These are phyloP conservation scores for Lentinus brumalis DNA, from an alignment of 768 basidiomycete species.

Conservation along the genomic window DNA sequence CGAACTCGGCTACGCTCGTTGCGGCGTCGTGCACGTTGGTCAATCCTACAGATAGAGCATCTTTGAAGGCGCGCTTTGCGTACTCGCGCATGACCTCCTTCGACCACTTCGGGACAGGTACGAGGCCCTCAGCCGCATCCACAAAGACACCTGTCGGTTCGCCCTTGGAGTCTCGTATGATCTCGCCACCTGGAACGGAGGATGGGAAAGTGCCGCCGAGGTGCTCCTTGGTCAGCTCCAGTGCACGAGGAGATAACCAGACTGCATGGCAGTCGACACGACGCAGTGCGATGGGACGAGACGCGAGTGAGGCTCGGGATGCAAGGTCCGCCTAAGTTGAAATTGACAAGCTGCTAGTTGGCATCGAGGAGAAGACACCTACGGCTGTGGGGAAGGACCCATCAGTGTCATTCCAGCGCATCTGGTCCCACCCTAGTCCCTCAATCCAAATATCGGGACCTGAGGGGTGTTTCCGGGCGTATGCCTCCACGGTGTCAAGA, in stretches of 20 bases:
- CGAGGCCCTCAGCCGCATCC: conserved; percentile 84
- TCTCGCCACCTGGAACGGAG: conserved; percentile 68
- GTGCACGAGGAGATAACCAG: conserved; percentile 81
- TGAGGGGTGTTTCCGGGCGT: conserved; percentile 57
- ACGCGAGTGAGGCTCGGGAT: conserved; percentile 62
- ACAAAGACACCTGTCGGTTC: conserved; percentile 80
- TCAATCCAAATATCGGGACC: conserved; percentile 70
- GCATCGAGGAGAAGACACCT: conserved; percentile 14
- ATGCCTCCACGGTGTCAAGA: conserved; percentile 56
- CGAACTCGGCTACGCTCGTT: conserved; percentile 50
- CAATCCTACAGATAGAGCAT: conserved; percentile 78
- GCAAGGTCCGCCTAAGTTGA: conserved; percentile 67
- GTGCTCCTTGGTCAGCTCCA: conserved; percentile 56
- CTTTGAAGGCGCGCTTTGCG: conserved; percentile 62
- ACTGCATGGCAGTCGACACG: conserved; percentile 84
- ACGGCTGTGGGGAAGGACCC: conserved; percentile 75
- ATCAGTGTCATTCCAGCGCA: conserved; percentile 56
- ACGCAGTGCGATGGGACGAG: conserved; percentile 69
- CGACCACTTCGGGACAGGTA: conserved; percentile 66
- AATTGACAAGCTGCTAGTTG: neutral
- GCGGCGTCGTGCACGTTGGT: conserved; percentile 88
- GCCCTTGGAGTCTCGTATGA: conserved; percentile 61
- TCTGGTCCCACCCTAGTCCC: conserved; percentile 96
- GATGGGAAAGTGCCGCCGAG: conserved; percentile 38
- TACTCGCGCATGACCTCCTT: conserved; percentile 57